Evolutionary conservation across 495 filamentous ascomycete genomes (phyloP).

Genomic region (Daldinia caldariorum): DNA sequence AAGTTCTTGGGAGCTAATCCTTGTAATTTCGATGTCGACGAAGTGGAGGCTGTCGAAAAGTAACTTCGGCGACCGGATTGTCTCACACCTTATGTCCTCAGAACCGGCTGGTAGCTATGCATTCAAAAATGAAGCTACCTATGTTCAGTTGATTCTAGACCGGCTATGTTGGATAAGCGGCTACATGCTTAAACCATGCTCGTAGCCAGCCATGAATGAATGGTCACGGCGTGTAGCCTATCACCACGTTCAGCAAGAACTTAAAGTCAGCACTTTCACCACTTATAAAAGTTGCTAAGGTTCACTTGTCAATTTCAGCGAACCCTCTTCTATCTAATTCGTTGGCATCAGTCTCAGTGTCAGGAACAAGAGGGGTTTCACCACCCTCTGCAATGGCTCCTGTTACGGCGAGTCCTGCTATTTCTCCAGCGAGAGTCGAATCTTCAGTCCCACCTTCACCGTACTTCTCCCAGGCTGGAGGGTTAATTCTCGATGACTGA

Average conservation of each 20-base stretch:
- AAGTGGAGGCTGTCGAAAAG: background rate
- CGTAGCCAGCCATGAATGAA: background rate
- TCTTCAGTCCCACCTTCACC: conserved; percentile 38
- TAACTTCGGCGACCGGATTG: conserved; percentile 6
- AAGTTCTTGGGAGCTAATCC: conserved; percentile 17
- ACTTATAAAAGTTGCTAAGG: background rate
- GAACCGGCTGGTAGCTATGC: background rate
- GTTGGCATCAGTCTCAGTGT: conserved; percentile 60
- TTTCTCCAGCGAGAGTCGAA: conserved; percentile 34
- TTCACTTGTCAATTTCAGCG: conserved; percentile 57
- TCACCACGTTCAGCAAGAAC: background rate
- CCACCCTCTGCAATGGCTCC: conserved; percentile 31
- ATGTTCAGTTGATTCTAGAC: background rate
- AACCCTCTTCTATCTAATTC: conserved; percentile 70
- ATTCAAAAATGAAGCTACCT: background rate
- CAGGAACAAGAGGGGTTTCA: conserved; percentile 57
- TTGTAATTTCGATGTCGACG: background rate
- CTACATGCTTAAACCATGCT: background rate
- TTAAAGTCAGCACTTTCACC: background rate
- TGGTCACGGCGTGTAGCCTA: background rate
- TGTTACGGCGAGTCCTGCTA: conserved; percentile 41
- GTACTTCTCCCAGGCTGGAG: conserved; percentile 66
- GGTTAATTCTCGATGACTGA: conserved; percentile 71
- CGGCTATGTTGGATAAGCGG: background rate
- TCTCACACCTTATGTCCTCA: background rate